These are phyloP conservation scores for Eucalyptus tenuipes DNA, from an alignment of 345 rosid species.

Conservation along the genomic window DNA sequence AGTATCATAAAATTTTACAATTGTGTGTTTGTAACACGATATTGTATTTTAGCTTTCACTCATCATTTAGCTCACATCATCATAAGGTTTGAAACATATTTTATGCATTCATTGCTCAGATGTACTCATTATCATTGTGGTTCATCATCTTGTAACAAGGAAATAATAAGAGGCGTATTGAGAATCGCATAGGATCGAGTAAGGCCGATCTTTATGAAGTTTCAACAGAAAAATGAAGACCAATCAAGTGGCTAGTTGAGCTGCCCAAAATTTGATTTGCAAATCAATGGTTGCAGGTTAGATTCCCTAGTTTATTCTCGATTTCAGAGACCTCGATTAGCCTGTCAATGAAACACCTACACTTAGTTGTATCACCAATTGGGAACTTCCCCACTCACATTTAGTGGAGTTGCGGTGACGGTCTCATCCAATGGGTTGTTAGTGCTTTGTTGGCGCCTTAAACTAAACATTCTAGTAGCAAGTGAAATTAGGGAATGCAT, in stretches of 20 bases:
- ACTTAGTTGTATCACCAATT: background rate
- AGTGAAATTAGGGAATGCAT: background rate
- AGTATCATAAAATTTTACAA: background rate
- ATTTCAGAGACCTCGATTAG: background rate
- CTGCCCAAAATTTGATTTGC: background rate
- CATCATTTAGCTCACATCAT: background rate
- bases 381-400: background rate
- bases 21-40: background rate
- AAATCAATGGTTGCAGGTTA: background rate
- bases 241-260: background rate
- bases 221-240: background rate
- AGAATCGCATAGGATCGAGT: background rate
- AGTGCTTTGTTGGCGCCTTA: background rate
- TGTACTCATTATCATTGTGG: background rate
- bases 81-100: background rate
- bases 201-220: background rate
- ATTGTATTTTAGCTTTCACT: background rate
- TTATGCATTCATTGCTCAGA: background rate
- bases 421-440: background rate
- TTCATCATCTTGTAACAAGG: background rate
- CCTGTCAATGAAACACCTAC: background rate
- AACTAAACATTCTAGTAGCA: background rate
- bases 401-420: background rate
- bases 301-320: background rate
- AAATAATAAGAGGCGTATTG: background rate